Conservation (phyloP, 768 basidiomycete species). For the Phylloporus sp. region DNA sequence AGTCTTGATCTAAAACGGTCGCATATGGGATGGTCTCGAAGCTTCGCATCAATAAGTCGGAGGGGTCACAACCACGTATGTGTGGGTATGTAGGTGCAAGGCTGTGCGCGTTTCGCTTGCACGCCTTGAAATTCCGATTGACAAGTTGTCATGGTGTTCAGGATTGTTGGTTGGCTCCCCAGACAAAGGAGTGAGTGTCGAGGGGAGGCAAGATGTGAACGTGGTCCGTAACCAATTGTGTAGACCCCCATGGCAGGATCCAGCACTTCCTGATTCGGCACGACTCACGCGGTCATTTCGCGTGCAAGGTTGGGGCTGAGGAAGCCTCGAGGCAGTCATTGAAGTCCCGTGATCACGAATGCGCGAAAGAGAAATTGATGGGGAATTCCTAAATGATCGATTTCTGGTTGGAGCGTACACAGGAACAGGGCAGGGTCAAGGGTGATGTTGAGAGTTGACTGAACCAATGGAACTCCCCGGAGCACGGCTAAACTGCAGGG, state of each 20-base stretch:
- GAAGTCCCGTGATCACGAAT: conserved; percentile 23
- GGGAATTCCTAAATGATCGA: conserved; percentile 3
- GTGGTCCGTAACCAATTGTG: not conserved
- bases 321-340: conserved; percentile 26
- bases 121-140: not conserved
- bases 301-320: conserved; percentile 15
- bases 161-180: not conserved
- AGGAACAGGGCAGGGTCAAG: conserved; percentile 25
- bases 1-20: conserved; percentile 3
- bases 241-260: not conserved
- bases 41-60: conserved; percentile 9
- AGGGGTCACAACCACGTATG: not conserved
- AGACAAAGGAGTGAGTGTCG: not conserved
- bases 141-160: conserved; percentile 1
- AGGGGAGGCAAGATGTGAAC: not conserved
- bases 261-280: conserved; percentile 10
- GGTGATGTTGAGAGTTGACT: conserved; percentile 6
- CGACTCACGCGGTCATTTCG: conserved; percentile 30
- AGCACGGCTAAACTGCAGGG: conserved; percentile 17
- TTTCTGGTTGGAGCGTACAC: conserved; percentile 8
- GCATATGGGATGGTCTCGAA: conserved; percentile 2
- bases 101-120: conserved; percentile 10
- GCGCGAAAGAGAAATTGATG: conserved; percentile 13
- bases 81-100: conserved; percentile 5
- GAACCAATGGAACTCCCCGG: conserved; percentile 12